Percentiles rank a stretch among this genome's conserved stretches.
phyloP scores from a whole-genome alignment of 495 filamentous ascomycete genomes.

The Talaromyces thailandensis region DNA sequence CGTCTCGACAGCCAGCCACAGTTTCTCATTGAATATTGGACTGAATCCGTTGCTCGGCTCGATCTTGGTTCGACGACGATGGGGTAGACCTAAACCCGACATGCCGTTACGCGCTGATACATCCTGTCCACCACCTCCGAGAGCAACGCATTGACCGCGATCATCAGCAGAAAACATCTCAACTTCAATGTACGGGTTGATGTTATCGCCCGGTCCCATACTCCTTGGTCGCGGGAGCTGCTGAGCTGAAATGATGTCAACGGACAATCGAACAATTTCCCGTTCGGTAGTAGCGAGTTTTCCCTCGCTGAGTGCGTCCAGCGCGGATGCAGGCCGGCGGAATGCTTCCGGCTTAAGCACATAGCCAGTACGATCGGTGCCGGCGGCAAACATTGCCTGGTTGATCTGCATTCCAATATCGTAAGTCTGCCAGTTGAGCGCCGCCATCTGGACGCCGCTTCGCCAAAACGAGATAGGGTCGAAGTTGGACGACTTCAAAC shows the following conservation, averaged over 20 bases:
- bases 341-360: slow-evolving; percentile 86
- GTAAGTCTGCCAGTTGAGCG: slow-evolving; percentile 97
- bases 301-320: slow-evolving; percentile 27
- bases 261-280: slow-evolving; percentile 70
- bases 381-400: slow-evolving; percentile 95
- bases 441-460: slow-evolving; percentile 91
- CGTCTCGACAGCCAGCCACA: slow-evolving; percentile 71
- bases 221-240: slow-evolving; percentile 77
- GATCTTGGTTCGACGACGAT: slow-evolving; percentile 68
- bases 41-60: slow-evolving; percentile 86
- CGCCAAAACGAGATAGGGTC: slow-evolving; percentile 89
- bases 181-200: slow-evolving; percentile 90
- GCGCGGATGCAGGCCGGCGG: slow-evolving; percentile 43
- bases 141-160: slow-evolving; percentile 56
- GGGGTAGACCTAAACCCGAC: slow-evolving; percentile 65
- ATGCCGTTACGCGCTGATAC: slow-evolving; percentile 58
- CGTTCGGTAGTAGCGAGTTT: slow-evolving; percentile 40
- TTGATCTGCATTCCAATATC: slow-evolving; percentile 92
- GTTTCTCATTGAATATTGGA: slow-evolving; percentile 69
- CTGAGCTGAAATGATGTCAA: slow-evolving; percentile 88
- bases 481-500: slow-evolving; percentile 82
- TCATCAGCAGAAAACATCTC: slow-evolving; percentile 93
- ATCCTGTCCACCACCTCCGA: slow-evolving; percentile 60
- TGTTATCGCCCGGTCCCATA: slow-evolving; percentile 56
- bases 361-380: slow-evolving; percentile 79